phyloP scores from a whole-genome alignment of 2,329 filamentous ascomycete species.

The Volutella citrinella region DNA sequence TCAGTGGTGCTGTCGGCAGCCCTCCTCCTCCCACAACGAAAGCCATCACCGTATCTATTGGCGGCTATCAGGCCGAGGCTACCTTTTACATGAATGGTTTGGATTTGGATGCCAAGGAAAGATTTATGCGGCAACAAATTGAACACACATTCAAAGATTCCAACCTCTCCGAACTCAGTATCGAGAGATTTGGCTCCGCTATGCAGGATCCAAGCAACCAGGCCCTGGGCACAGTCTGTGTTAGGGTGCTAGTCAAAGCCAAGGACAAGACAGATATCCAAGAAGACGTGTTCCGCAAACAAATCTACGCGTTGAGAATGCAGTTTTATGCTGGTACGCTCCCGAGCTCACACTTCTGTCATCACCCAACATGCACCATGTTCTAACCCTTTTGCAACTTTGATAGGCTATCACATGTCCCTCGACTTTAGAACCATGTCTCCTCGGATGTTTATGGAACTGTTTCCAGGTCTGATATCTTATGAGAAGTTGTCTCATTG shows the following conservation, averaged over 20 bases:
- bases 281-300: conserved; percentile 3
- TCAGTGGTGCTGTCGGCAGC: conserved; percentile 1
- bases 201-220: conserved; percentile 1
- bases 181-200: conserved; percentile 5
- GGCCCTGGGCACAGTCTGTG: conserved; percentile 3
- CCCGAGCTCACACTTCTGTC: too few relatives aligned
- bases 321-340: conserved; percentile 9
- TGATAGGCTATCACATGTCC: conserved; percentile 8
- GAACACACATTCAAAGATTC: conserved; percentile 6
- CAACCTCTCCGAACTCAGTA: conserved; percentile 5
- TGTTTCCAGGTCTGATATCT: conserved; percentile 2
- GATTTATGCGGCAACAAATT: conserved; percentile 8
- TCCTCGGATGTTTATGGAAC: conserved; percentile 9
- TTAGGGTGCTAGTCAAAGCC: conserved; percentile 6
- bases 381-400: too few relatives aligned
- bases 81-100: conserved; percentile 10
- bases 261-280: conserved; percentile 3
- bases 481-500: conserved; percentile 7
- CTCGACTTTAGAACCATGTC: conserved; percentile 8
- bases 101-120: conserved; percentile 7
- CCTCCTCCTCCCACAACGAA: conserved; percentile 5
- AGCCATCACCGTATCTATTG: conserved; percentile 5
- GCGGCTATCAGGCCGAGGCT: conserved; percentile 7
- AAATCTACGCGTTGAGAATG: conserved; percentile 8
- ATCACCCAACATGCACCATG: too few relatives aligned